Evolutionary conservation across 257 asterid genomes (phyloP).

Genomic region (Plantago ovata): DNA sequence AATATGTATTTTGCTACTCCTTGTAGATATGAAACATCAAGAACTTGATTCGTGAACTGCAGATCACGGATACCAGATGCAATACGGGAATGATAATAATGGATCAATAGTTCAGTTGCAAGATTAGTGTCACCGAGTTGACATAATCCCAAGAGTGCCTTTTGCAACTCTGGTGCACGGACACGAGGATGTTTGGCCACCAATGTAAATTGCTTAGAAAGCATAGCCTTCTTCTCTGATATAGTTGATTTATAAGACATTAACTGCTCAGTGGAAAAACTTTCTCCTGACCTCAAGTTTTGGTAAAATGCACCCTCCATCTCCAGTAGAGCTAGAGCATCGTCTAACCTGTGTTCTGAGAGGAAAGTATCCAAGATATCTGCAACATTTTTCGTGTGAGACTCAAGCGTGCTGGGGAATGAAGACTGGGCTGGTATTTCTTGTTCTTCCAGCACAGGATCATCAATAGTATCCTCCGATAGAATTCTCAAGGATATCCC

Average conservation of each 20-base stretch:
- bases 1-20: constrained; percentile 37
- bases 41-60: constrained; percentile 32
- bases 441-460: constrained; percentile 33
- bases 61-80: constrained; percentile 31
- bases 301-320: constrained; percentile 48
- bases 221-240: constrained; percentile 46
- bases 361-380: constrained; percentile 59
- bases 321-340: constrained; percentile 54
- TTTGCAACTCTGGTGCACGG: constrained; percentile 66
- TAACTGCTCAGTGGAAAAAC: constrained; percentile 34
- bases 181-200: constrained; percentile 51
- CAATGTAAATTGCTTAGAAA: constrained; percentile 35
- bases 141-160: constrained; percentile 51
- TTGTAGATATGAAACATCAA: constrained; percentile 27
- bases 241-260: constrained; percentile 40
- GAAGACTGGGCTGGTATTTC: background rate
- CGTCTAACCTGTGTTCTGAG: constrained; percentile 55
- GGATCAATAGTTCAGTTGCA: constrained; percentile 47
- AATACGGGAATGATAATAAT: constrained; percentile 53
- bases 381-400: constrained; percentile 46
- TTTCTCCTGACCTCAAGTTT: constrained; percentile 24
- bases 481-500: constrained; percentile 25
- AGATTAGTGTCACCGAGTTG: constrained; percentile 44
- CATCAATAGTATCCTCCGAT: constrained; percentile 42
- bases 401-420: constrained; percentile 36